Percentiles rank a stretch among this genome's conserved stretches.
phyloP scores from a whole-genome alignment of 2,329 filamentous ascomycete species.

The Calonectria multiphialidica region DNA sequence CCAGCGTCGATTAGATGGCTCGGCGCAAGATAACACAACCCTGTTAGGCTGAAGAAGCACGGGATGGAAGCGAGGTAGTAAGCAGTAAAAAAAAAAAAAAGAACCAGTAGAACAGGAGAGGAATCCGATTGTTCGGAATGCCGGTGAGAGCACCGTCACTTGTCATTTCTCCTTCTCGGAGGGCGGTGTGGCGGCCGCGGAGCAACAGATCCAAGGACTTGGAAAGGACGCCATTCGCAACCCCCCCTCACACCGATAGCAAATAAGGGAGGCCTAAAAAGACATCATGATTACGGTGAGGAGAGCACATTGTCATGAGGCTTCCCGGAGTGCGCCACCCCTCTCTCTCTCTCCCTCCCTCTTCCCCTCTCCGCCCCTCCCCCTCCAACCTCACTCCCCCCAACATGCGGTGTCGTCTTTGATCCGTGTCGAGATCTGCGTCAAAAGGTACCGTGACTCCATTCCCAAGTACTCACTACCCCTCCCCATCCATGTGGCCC shows the following conservation, averaged over 20 bases:
- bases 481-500: not conserved
- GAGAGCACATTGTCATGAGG: not conserved
- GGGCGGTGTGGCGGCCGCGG: constrained; percentile 13
- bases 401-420: constrained; percentile 8
- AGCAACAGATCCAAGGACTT: not conserved
- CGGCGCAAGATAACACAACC: not conserved
- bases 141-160: constrained; percentile 5
- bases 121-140: not conserved
- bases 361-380: not conserved
- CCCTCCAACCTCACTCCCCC: not conserved
- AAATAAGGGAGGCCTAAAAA: not conserved
- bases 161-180: not conserved
- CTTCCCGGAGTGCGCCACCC: not conserved
- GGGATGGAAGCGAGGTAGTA: not conserved
- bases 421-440: constrained; percentile 3
- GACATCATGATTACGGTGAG: constrained; percentile 5
- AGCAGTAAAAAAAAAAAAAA: not conserved
- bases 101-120: too few relatives aligned
- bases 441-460: not conserved
- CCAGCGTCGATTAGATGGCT: constrained; percentile 3
- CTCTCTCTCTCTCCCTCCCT: too few relatives aligned
- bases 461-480: not conserved
- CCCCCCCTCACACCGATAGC: not conserved
- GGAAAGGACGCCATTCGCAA: not conserved
- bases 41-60: not conserved